phyloP scores from a whole-genome alignment of 2,329 filamentous ascomycete species.

The Aspergillus candidus region DNA sequence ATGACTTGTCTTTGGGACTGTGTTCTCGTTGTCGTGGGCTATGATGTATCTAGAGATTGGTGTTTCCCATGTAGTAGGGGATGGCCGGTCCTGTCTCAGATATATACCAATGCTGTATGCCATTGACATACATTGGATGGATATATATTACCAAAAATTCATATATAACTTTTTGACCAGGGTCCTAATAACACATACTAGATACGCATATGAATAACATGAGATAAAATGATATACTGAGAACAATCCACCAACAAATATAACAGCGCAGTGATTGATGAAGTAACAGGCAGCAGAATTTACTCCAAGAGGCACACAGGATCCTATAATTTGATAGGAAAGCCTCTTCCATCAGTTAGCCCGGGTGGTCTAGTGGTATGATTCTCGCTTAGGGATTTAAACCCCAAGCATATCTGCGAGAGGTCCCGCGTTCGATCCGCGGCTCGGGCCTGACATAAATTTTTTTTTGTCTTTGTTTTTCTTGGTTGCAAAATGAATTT shows the following conservation, averaged over 20 bases:
- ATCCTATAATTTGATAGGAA: not conserved
- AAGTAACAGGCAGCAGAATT: not conserved
- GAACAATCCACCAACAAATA: not conserved
- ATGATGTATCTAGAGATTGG: too few relatives aligned
- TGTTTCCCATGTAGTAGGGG: too few relatives aligned
- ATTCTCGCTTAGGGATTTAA: constrained; percentile 7
- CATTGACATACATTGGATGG: not conserved
- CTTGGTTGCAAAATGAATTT: too few relatives aligned
- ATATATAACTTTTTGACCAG: not conserved
- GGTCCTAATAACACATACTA: too few relatives aligned
- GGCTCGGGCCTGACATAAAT: constrained; percentile 1
- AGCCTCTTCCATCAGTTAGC: not conserved
- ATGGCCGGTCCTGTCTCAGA: too few relatives aligned
- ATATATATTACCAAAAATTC: not conserved
- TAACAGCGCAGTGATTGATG: not conserved
- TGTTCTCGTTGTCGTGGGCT: too few relatives aligned
- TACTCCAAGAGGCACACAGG: not conserved
- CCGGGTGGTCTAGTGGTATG: constrained; percentile 10
- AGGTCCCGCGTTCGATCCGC: constrained; percentile 6
- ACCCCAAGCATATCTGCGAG: constrained; percentile 6
- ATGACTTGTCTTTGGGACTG: too few relatives aligned
- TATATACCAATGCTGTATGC: too few relatives aligned
- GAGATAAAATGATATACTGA: not conserved
- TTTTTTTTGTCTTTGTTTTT: not conserved
- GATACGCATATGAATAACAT: not conserved